Evolutionary conservation across 768 basidiomycete species (phyloP), one percentile per base, ranked within the genome.

Genomic region (Xerocomus spinulosus): DNA sequence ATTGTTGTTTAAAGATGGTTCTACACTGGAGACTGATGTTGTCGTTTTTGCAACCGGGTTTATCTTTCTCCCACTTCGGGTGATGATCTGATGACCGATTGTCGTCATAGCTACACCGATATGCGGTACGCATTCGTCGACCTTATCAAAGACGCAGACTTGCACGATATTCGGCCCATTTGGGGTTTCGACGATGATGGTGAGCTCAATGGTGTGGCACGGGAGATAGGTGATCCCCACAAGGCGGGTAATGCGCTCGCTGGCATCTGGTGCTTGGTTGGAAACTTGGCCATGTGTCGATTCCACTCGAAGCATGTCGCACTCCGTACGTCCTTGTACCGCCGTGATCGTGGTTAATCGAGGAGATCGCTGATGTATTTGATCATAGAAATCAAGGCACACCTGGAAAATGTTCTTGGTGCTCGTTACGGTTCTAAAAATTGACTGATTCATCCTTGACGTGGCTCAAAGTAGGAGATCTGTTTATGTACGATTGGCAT

Each of bases 221-320:
- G 75, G 17, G 75, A 78, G 52, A 55, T 78, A 26, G 82, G 81
- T 21, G 57, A 76, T 17, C 68, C 50, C 1, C 13, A 38, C 20
- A 43, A 55, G 28, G 46, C 59, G 3, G 55, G 48, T 0, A 37
- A 56, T 10, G 46, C 40, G 26, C 25, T 61, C 9, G 51, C 51
- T 34, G 66, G 64, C 14, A 48, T 82, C 32, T 85, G 82, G 80
- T 73, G 65, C 50, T 78, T 80, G 72, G 70, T 81, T 64, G 83
- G 84, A 12, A 83, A 83, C 56, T 61, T 87, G 9, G 79, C 80
- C 0, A 52, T 80, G 52, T 78, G 77, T 48, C 73, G 85, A 0
- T 85, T 85, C 73, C 74, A 83, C 62, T 85, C 85, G 5, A 83
- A 78, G 48, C 81, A 81, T 55, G 42, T 85, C 30, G 83, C 81